Evolutionary conservation across 306 rosid species (phyloP), one percentile per base, ranked within the genome.

Genomic region (Lupinus albus): DNA sequence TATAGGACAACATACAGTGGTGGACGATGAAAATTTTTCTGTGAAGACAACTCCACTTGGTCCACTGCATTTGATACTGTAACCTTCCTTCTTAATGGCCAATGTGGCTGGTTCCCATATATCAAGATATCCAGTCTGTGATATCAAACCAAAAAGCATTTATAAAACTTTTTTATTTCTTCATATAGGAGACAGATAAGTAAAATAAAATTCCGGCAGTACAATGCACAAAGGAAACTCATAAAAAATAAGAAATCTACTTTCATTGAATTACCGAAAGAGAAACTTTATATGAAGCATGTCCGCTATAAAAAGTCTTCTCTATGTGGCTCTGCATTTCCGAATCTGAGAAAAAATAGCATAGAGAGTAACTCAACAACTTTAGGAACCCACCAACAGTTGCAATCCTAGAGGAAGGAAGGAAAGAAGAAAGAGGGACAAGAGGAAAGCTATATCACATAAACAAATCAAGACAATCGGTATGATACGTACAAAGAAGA

Each of bases 21-120:
- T 82, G 71, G 82, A 72, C 0, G 88, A 74, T 0, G 89, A 85
- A 79, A 94, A 84, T 64, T 94, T 94, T 66, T 94, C 96, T 0
- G 91, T 70, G 68, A 78, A 63, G 32, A 61, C 87, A 79, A 50
- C 84, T 42, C 95, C 93, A 75, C 82, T 78, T 64, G 83, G 70
- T 54, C 89, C 88, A 64, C 74, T 82, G 85, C 82, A 61, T 83
- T 94, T 94, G 69, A 94, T 84, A 76, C 79, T 94, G 86, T 75
- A 90, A 21, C 97, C 94, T 71, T 91, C 99, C 86, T 84, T 88
- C 85, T 94, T 94, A 51, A 94, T 81, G 61, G 85, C 72, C 81
- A 94, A 70, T n/a, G 86, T 81, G 67, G 97, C 99, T 54, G 77
- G 84, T 66, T 93, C 97, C 97, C 96, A 93, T 66, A 85, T 71